Percentiles rank a stretch among this genome's conserved stretches.
These are phyloP conservation scores for Blumeria graminis DNA, from an alignment of 2,329 filamentous ascomycete genomes.

Conservation along the genomic window DNA sequence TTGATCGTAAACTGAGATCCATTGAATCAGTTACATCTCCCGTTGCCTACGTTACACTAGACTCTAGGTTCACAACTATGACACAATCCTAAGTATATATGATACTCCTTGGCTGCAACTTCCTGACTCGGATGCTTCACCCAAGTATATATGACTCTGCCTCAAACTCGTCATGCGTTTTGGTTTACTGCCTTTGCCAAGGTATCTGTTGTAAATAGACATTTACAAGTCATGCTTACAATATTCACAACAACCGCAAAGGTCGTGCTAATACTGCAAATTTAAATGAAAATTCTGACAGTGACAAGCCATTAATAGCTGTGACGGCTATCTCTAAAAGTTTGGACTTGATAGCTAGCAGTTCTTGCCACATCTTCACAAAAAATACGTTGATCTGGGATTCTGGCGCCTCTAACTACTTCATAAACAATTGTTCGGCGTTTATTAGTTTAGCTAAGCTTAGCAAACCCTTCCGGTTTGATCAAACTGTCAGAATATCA, in stretches of 20 bases:
- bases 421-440: not conserved
- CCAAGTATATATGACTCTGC: too few relatives aligned
- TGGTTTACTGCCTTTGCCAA: too few relatives aligned
- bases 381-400: not conserved
- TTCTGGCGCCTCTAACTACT: not conserved
- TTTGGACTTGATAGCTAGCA: not conserved
- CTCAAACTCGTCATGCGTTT: not conserved
- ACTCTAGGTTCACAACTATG: too few relatives aligned
- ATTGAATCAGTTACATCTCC: too few relatives aligned
- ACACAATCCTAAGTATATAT: too few relatives aligned
- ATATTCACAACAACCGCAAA: too few relatives aligned
- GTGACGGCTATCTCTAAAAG: slow-evolving; percentile 1
- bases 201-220: not conserved
- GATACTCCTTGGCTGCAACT: too few relatives aligned
- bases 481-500: not conserved
- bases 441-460: not conserved
- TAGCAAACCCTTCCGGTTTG: not conserved
- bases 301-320: not conserved
- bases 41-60: too few relatives aligned
- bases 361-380: not conserved
- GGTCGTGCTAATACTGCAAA: not conserved
- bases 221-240: too few relatives aligned
- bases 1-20: too few relatives aligned
- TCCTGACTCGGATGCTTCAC: too few relatives aligned
- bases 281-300: not conserved